These are phyloP conservation scores for Chytriomyces confervae DNA, from an alignment of 192 early-diverging fungal species.

Conservation along the genomic window DNA sequence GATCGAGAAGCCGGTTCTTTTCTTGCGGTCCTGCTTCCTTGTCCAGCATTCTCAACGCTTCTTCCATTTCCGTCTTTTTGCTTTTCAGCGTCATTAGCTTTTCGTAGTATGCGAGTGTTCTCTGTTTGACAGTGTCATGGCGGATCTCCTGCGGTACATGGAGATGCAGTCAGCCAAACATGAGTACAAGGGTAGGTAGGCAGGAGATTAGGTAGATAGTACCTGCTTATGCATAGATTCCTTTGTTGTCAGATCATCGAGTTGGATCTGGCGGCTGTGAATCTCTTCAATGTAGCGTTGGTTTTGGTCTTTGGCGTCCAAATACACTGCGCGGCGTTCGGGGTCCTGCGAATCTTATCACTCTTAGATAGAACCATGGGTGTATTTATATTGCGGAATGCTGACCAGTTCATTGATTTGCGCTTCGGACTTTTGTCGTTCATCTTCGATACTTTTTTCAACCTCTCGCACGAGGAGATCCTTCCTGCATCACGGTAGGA, in stretches of 20 bases:
- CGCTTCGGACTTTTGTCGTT: conserved; percentile 49
- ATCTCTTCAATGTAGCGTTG: conserved; percentile 45
- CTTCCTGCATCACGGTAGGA: conserved; percentile 34
- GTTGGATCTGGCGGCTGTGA: conserved; percentile 40
- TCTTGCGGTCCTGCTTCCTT: conserved; percentile 56
- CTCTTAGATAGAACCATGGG: too few species aligned
- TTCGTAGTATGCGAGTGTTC: conserved; percentile 50
- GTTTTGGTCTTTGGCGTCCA: conserved; percentile 52
- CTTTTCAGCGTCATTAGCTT: conserved; percentile 41
- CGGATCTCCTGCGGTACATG: conserved; percentile 37
- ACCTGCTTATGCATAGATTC: conserved; percentile 37
- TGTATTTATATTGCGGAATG: not conserved
- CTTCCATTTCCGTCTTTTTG: conserved; percentile 55
- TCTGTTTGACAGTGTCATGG: conserved; percentile 49
- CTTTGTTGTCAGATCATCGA: conserved; percentile 47
- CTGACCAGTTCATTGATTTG: conserved; percentile 54
- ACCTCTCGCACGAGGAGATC: conserved; percentile 54
- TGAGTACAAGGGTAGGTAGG: not conserved
- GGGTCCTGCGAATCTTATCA: conserved; percentile 39
- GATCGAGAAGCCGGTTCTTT: conserved; percentile 54
- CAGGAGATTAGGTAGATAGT: not conserved
- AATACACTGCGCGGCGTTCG: conserved; percentile 42
- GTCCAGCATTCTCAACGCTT: conserved; percentile 44
- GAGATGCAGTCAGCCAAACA: not conserved
- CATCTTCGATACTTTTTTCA: conserved; percentile 57